Evolutionary conservation across 2,329 filamentous ascomycete genomes (phyloP), one percentile per base, ranked within the genome.

Genomic region (Colletotrichum sp.): DNA sequence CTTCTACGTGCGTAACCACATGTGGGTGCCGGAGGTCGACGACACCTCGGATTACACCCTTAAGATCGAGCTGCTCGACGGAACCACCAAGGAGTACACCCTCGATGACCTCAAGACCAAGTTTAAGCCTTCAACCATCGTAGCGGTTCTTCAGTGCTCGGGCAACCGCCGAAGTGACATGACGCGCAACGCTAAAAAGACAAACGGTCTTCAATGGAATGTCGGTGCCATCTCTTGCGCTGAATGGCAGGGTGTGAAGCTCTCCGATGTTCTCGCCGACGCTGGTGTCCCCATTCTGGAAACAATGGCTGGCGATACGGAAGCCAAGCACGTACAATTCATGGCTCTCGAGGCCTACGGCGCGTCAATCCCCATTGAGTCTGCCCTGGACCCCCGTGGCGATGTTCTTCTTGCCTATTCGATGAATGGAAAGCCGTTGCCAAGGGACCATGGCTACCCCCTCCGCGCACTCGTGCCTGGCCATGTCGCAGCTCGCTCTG

Each of bases 341-440:
- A 86, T 88, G 10, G 90, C 90, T 15, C 84, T 90, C 64, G 91
- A 93, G 81, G 90, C 91, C 16, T 92, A 93, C 80, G 89, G 89
- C 74, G 87, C 92, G 16, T 93, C 89, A 49, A 93, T 93, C 62
- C 91, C 92, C 1, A 86, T 93, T 65, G 84, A 87, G 39, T 89
- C 91, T 26, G 90, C 90, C 0, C 81, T 93, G 21, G 91, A 93
- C 66, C 90, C 90, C 0, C 87, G 88, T 44, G 91, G 90, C 69
- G 93, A 95, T 78, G 93, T 94, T 8, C 84, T 95, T 32, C 85
- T 94, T 1, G 92, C 93, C 1, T 94, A 92, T 79, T 87, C 88
- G 64, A 95, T 95, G 93, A 94, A 94, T 77, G 92, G 91, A 66
- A 81, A 89, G 73, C 87, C 90, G 0, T 85, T 95, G 2, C 92